phyloP scores from a whole-genome alignment of 2,329 filamentous ascomycete genomes.

The Phyllosticta paracitricarpa region DNA sequence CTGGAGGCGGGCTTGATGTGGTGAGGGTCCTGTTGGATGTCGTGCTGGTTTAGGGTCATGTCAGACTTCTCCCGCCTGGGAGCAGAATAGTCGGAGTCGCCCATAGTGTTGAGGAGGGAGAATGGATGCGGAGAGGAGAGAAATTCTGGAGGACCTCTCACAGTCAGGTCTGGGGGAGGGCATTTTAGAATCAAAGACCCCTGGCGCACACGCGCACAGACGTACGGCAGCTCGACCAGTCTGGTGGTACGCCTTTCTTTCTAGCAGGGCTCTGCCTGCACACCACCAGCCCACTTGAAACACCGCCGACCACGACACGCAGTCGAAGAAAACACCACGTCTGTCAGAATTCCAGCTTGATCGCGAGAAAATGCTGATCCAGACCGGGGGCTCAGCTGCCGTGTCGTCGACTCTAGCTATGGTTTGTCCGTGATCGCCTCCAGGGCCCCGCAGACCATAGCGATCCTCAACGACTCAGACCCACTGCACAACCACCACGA shows the following conservation, averaged over 20 bases:
- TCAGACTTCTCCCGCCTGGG: neutral
- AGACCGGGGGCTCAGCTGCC: neutral
- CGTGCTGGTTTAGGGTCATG: conserved; percentile 1
- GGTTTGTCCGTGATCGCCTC: neutral
- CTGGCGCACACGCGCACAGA: no score
- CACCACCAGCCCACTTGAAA: no score
- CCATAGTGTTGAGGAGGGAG: conserved; percentile 1
- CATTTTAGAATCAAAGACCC: neutral
- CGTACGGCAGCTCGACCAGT: no score
- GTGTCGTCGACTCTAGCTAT: neutral
- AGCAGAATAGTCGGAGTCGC: neutral
- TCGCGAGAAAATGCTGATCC: no score
- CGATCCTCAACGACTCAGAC: neutral
- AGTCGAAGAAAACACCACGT: no score
- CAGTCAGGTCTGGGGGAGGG: neutral
- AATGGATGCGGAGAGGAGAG: neutral
- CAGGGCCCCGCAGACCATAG: neutral
- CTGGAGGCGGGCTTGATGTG: conserved; percentile 1
- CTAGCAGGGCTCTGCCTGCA: no score
- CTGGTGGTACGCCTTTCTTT: no score
- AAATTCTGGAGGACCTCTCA: neutral
- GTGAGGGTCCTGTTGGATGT: neutral
- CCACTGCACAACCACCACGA: neutral
- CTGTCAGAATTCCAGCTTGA: no score
- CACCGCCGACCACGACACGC: no score